Percentiles rank a stretch among this genome's conserved stretches.
Evolutionary conservation across 169 alveolate species (phyloP).

Genomic region (Plasmodium gallinaceum): DNA sequence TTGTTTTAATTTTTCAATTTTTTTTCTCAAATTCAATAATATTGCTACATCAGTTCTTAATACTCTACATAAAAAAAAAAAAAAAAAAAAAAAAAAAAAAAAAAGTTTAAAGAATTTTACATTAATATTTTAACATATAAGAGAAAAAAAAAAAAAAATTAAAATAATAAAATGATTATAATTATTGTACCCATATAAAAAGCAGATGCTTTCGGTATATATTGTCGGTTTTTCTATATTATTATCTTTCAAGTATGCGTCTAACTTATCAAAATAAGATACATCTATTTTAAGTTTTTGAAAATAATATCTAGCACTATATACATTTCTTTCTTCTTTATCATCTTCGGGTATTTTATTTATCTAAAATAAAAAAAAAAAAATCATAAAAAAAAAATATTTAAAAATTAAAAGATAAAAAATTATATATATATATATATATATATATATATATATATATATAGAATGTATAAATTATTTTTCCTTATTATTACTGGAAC

Average conservation of each 20-base stretch:
- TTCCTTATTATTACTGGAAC: slow-evolving; percentile 72
- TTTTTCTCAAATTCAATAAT: slow-evolving; percentile 58
- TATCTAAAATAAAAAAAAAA: slow-evolving; percentile 12
- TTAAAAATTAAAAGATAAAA: neutral
- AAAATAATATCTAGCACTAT: slow-evolving; percentile 64
- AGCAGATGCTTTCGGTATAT: slow-evolving; percentile 68
- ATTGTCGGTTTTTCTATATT: slow-evolving; percentile 63
- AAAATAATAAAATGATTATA: neutral
- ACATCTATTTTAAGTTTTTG: slow-evolving; percentile 76
- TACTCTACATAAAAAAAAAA: slow-evolving; percentile 29
- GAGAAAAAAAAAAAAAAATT: neutral
- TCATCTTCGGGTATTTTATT: slow-evolving; percentile 66
- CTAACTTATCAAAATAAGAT: slow-evolving; percentile 65
- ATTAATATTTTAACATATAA: neutral
- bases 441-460: neutral
- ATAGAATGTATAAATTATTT: neutral
- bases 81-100: slow-evolving; percentile 8
- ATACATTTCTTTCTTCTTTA: slow-evolving; percentile 56
- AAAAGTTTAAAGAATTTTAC: neutral
- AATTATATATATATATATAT: neutral
- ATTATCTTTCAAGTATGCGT: slow-evolving; percentile 54
- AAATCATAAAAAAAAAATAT: neutral
- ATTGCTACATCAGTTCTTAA: slow-evolving; percentile 75
- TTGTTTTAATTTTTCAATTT: slow-evolving; percentile 71
- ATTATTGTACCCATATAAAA: slow-evolving; percentile 57